Evolutionary conservation across 129 eudicot genomes (phyloP).

Genomic region (Flaveria trinervia): DNA sequence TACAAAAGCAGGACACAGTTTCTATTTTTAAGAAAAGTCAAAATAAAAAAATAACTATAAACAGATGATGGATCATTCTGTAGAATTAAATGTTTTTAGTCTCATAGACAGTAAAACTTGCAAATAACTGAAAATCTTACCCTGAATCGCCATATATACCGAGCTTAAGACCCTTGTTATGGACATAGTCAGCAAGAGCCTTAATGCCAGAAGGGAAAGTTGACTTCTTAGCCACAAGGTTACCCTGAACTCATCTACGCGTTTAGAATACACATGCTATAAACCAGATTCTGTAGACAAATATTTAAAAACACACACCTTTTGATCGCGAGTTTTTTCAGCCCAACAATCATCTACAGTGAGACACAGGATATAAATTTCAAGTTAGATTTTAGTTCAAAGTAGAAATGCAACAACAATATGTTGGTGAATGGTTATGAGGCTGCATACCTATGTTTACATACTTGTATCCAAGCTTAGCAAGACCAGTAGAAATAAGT

Average conservation of each 20-base stretch:
- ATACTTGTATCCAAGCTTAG: conserved; percentile 80
- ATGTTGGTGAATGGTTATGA: neutral
- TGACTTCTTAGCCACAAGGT: conserved; percentile 65
- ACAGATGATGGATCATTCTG: neutral
- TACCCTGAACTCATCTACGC: conserved; percentile 46
- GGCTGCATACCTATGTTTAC: conserved; percentile 67
- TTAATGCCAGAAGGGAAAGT: conserved; percentile 88
- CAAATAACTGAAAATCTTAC: conserved; percentile 29
- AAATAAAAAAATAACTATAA: neutral
- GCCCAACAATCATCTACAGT: conserved; percentile 95
- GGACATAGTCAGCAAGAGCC: conserved; percentile 83
- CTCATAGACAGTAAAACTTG: neutral
- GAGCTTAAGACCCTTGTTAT: conserved; percentile 82
- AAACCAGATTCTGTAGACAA: neutral
- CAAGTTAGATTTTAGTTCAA: conserved; percentile 9
- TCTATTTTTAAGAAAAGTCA: too few relatives aligned
- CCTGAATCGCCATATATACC: conserved; percentile 94
- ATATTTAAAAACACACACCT: conserved; percentile 36
- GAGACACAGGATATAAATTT: neutral
- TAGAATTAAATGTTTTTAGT: neutral
- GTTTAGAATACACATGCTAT: neutral
- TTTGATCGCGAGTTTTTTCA: conserved; percentile 61
- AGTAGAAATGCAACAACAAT: neutral
- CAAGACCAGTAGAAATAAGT: conserved; percentile 80
- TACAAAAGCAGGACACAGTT: too few relatives aligned